Evolutionary conservation across 257 asterid genomes (phyloP).

Genomic region (Capsicum pubescens): DNA sequence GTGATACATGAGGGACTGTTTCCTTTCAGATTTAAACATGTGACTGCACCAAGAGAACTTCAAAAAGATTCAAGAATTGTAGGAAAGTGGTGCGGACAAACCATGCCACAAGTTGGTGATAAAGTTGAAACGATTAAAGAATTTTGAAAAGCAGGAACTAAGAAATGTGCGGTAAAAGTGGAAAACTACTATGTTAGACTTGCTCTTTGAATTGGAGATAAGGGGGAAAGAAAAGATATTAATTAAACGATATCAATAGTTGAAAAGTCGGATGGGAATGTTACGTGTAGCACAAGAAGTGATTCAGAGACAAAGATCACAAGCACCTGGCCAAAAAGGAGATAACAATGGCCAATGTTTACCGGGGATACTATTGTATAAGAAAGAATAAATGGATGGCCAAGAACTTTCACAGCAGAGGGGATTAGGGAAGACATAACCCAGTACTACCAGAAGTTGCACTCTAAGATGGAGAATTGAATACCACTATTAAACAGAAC

Average conservation of each 20-base stretch:
- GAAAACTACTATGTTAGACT: not conserved
- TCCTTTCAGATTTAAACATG: constrained; percentile 2
- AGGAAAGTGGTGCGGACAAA: not conserved
- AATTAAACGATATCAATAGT: not conserved
- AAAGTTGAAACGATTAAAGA: not conserved
- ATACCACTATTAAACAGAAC: not conserved
- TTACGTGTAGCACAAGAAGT: not conserved
- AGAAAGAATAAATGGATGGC: not conserved
- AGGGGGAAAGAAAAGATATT: not conserved
- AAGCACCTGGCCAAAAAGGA: constrained; percentile 4
- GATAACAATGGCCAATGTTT: not conserved
- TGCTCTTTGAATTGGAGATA: constrained; percentile 6
- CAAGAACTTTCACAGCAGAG: constrained; percentile 10
- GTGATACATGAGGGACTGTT: constrained; percentile 5
- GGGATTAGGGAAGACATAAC: constrained; percentile 1
- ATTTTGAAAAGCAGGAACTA: not conserved
- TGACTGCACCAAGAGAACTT: constrained; percentile 19
- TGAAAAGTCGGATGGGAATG: not conserved
- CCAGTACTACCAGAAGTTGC: not conserved
- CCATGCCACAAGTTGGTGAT: constrained; percentile 19
- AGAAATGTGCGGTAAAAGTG: not conserved
- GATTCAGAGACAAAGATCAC: not conserved
- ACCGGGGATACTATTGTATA: not conserved
- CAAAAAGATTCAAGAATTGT: constrained; percentile 5
- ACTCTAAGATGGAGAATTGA: constrained; percentile 22